Evolutionary conservation across 169 alveolate species (phyloP), one percentile per base, ranked within the genome.

Genomic region (Cryptosporidium sp.): DNA sequence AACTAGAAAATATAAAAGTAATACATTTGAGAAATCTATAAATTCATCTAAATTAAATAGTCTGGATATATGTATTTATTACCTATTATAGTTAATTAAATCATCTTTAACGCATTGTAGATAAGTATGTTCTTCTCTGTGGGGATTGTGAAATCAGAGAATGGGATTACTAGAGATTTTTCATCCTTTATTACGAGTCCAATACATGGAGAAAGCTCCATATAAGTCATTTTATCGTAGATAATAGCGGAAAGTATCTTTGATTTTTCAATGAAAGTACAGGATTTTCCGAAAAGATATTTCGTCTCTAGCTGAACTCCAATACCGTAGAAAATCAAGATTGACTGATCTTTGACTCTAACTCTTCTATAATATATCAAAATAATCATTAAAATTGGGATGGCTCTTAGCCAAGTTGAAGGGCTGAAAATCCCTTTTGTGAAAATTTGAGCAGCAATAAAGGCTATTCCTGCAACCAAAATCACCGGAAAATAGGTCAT

Each of bases 151-250:
- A 80, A 80, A 10, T 80, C 73, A 21, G 75, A 62, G 41, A 80
- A 80, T 23, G 89, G 89, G 6, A 80, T 14, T 23, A 80, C 29
- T 65, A 80, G 45, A 21, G 89, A 80, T n/a, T 65, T 41, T 41
- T 80, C 69, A n/a, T 80, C 68, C 31, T 80, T 65, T 6, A 80
- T 65, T 18, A 80, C 52, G 0, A 80, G 29, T 18, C 89, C 55
- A 61, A 80, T 61, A 48, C 68, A 61, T 41, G 73, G 73, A 41
- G 59, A 29, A 8, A 80, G 59, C 29, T 80, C 89, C 73, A 65
- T 80, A 48, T 80, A 80, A 4, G 89, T 80, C 75, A 80, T 80
- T 21, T 65, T 65, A 33, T 80, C 89, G 75, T 80, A 62, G 23
- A 80, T 80, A 26, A 80, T n/a, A 18, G 75, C 45, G 26, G 89